Conservation (phyloP, 148 eudicot species). For the Cornus kousa region DNA sequence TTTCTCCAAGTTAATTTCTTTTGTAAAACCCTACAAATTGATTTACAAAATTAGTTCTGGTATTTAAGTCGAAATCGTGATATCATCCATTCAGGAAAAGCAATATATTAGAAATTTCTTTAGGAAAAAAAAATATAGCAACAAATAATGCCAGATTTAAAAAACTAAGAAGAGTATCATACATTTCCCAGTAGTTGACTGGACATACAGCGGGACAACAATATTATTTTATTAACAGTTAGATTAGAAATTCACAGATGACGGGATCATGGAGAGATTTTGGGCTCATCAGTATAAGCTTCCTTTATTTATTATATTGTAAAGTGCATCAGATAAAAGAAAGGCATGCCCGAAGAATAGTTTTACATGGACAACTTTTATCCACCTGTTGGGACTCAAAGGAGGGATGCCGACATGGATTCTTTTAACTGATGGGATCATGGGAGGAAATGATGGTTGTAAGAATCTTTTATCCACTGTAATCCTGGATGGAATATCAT, state of each 20-base stretch:
- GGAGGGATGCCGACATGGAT: too few relatives aligned
- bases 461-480: too few relatives aligned
- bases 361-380: background rate
- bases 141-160: background rate
- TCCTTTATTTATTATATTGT: too few relatives aligned
- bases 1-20: constrained; percentile 88
- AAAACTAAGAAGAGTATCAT: background rate
- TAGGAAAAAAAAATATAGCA: background rate
- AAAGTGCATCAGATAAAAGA: too few relatives aligned
- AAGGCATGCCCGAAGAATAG: background rate
- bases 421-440: too few relatives aligned
- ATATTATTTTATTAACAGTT: background rate
- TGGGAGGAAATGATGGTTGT: too few relatives aligned
- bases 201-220: background rate
- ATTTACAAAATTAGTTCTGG: constrained; percentile 1
- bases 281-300: too few relatives aligned
- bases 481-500: background rate
- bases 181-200: background rate
- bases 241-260: background rate
- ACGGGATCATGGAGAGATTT: background rate
- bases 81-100: background rate
- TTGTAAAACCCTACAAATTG: constrained; percentile 81
- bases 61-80: background rate
- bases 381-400: background rate
- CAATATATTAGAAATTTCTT: background rate